Conservation (phyloP, 805 yeast species). For the Candida ipomoeae region DNA sequence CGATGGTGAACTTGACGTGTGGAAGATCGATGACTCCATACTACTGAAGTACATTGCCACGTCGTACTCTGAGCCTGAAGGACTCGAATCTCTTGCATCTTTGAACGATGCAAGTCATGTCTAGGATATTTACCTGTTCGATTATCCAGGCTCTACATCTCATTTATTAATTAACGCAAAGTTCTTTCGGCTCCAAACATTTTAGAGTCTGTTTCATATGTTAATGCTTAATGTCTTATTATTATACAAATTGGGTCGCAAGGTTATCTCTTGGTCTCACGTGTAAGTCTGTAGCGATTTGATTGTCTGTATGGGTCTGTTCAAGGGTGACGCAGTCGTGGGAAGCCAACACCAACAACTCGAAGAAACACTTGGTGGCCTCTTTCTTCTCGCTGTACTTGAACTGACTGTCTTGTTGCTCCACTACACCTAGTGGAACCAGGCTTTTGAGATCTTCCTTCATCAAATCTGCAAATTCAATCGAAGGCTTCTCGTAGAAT, state of each 20-base stretch:
- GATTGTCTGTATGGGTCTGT: constrained; percentile 40
- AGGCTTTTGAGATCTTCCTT: constrained; percentile 25
- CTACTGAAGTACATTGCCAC: constrained; percentile 1
- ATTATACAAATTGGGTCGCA: constrained; percentile 20
- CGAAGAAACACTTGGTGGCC: constrained; percentile 75
- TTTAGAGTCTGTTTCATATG: too few species aligned
- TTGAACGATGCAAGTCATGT: not conserved
- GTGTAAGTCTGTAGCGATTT: constrained; percentile 55
- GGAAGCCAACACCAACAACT: constrained; percentile 76
- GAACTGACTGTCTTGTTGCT: constrained; percentile 9
- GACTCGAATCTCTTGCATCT: not conserved
- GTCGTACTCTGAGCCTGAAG: not conserved
- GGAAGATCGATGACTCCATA: constrained; percentile 13
- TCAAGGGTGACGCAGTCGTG: constrained; percentile 61
- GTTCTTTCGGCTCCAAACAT: not conserved
- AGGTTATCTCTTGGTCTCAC: constrained; percentile 44
- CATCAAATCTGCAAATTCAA: constrained; percentile 38
- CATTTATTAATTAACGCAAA: not conserved
- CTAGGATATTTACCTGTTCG: too few species aligned
- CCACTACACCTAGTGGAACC: constrained; percentile 22
- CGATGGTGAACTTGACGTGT: constrained; percentile 13
- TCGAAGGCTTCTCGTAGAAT: constrained; percentile 20
- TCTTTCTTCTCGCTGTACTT: constrained; percentile 45
- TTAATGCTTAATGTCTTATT: not conserved
- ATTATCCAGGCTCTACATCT: too few species aligned